phyloP scores from a whole-genome alignment of 805 yeast species.

The Trichomonascus vanleenenianus region DNA sequence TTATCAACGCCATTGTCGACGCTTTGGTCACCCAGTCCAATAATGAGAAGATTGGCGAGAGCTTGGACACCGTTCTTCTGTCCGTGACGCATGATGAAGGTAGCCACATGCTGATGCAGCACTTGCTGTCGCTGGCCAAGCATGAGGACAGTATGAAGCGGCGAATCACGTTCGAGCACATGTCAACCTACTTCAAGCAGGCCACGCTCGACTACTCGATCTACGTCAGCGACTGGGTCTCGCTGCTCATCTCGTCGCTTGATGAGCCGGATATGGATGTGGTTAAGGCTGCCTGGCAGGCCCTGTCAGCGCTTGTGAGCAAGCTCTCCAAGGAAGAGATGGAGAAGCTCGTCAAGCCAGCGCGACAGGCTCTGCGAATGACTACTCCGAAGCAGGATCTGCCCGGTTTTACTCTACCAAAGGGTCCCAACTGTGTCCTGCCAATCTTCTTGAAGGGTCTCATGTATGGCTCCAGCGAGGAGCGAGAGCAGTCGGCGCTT shows the following conservation, averaged over 20 bases:
- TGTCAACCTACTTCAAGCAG: slow-evolving; percentile 62
- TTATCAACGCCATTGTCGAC: slow-evolving; percentile 66
- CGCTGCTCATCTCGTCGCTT: slow-evolving; percentile 59
- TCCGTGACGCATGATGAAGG: slow-evolving; percentile 75
- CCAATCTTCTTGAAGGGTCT: slow-evolving; percentile 93
- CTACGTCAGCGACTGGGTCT: slow-evolving; percentile 68
- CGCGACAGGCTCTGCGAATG: slow-evolving; percentile 59
- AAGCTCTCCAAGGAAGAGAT: slow-evolving; percentile 68
- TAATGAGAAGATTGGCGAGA: slow-evolving; percentile 35
- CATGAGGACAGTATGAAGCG: slow-evolving; percentile 62
- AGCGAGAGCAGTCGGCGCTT: slow-evolving; percentile 77
- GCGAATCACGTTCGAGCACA: slow-evolving; percentile 44
- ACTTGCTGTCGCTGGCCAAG: slow-evolving; percentile 65
- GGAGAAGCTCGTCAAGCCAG: slow-evolving; percentile 73
- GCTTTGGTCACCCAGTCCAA: slow-evolving; percentile 35
- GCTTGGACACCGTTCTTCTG: slow-evolving; percentile 63
- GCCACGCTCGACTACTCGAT: slow-evolving; percentile 59
- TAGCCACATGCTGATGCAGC: slow-evolving; percentile 76
- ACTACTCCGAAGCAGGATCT: slow-evolving; percentile 56
- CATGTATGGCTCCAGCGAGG: slow-evolving; percentile 83
- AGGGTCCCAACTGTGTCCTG: slow-evolving; percentile 76
- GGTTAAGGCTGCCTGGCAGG: slow-evolving; percentile 56
- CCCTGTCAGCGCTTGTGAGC: slow-evolving; percentile 59
- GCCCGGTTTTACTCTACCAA: slow-evolving; percentile 62
- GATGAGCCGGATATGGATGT: slow-evolving; percentile 61